phyloP scores from a whole-genome alignment of 352 stramenopile genomes.

The Bremia lactucae region DNA sequence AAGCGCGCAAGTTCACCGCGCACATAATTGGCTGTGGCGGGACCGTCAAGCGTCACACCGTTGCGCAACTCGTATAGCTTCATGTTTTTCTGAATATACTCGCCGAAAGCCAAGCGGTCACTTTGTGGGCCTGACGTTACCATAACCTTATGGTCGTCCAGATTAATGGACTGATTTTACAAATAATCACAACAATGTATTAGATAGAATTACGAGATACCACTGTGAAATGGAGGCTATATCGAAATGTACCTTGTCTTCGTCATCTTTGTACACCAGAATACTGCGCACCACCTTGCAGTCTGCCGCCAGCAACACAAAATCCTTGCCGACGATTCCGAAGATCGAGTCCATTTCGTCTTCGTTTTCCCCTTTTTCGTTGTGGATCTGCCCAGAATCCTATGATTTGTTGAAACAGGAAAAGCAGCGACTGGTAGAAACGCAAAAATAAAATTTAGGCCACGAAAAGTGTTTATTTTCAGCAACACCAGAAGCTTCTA shows the following conservation, averaged over 20 bases:
- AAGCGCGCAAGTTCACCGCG: slow-evolving; percentile 69
- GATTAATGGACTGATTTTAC: slow-evolving; percentile 39
- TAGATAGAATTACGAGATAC: background rate
- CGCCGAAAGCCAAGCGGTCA: slow-evolving; percentile 72
- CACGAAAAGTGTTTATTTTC: too few relatives aligned
- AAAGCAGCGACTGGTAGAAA: too few relatives aligned
- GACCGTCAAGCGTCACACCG: slow-evolving; percentile 70
- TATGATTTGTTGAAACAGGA: slow-evolving; percentile 4
- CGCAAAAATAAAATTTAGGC: too few relatives aligned
- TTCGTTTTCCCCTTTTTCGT: slow-evolving; percentile 19
- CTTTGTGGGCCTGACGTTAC: slow-evolving; percentile 64
- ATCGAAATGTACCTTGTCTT: slow-evolving; percentile 76
- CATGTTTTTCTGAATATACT: slow-evolving; percentile 88
- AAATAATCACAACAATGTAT: background rate
- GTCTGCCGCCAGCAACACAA: slow-evolving; percentile 86
- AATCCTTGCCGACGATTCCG: slow-evolving; percentile 85
- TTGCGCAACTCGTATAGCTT: slow-evolving; percentile 87
- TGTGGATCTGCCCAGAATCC: too few relatives aligned
- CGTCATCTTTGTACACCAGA: slow-evolving; percentile 88
- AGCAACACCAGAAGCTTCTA: too few relatives aligned
- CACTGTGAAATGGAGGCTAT: background rate
- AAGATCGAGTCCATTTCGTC: slow-evolving; percentile 81
- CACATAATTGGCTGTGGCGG: slow-evolving; percentile 78
- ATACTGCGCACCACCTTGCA: slow-evolving; percentile 86
- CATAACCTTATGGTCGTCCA: slow-evolving; percentile 80